Conservation (phyloP, 176 grass and related monocot species). For the Zoysia japonica region DNA sequence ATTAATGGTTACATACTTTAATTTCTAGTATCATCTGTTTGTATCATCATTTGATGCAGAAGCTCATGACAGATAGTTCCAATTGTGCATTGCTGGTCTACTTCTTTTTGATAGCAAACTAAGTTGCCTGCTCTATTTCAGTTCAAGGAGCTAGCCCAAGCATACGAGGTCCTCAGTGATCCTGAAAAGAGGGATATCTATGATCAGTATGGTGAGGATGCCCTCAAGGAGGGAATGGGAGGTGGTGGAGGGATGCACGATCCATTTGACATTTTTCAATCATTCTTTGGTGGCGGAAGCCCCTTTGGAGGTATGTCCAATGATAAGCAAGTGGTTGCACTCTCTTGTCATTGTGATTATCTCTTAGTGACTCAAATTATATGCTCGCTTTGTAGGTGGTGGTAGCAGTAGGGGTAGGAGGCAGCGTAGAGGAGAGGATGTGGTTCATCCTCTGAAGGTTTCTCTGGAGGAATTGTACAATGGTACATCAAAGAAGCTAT, state of each 20-base stretch:
- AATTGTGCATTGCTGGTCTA: not conserved
- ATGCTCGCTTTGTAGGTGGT: constrained; percentile 36
- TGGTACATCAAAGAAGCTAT: constrained; percentile 79
- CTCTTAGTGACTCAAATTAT: not conserved
- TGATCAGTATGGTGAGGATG: constrained; percentile 93
- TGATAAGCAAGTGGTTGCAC: not conserved
- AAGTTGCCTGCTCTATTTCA: constrained; percentile 28
- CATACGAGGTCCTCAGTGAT: constrained; percentile 90
- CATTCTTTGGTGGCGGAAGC: constrained; percentile 69
- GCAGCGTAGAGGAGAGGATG: constrained; percentile 82
- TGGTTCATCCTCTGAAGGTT: constrained; percentile 79
- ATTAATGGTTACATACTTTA: not conserved
- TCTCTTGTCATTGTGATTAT: not conserved
- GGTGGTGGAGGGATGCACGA: constrained; percentile 64
- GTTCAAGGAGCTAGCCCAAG: constrained; percentile 93
- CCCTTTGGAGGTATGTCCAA: constrained; percentile 65
- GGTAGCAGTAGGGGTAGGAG: constrained; percentile 77
- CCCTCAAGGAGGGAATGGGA: constrained; percentile 91
- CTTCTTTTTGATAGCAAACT: not conserved
- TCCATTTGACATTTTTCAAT: constrained; percentile 84
- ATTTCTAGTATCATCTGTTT: no score
- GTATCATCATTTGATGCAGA: not conserved
- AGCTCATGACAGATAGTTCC: not conserved
- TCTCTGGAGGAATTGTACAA: constrained; percentile 87
- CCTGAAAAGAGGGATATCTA: constrained; percentile 87